phyloP scores from a whole-genome alignment of 192 early-diverging fungal species.

The Coemansia sp. region DNA sequence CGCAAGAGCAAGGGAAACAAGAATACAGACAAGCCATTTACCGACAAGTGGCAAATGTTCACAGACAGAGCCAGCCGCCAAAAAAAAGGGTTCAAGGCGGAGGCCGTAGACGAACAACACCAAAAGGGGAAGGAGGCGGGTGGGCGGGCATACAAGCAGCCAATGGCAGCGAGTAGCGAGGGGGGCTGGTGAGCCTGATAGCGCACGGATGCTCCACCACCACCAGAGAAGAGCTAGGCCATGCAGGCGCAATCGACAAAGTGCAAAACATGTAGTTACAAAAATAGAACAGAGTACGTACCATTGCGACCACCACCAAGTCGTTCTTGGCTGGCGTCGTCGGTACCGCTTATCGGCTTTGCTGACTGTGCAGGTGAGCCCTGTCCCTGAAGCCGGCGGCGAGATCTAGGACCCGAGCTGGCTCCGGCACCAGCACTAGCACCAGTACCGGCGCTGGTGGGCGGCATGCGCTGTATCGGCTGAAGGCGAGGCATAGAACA shows the following conservation, averaged over 20 bases:
- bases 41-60: neutral
- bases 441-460: neutral
- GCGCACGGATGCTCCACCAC: neutral
- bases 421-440: neutral
- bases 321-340: conserved; percentile 20
- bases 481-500: conserved; percentile 30
- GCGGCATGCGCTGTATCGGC: conserved; percentile 15
- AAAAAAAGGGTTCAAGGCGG: neutral
- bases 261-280: conserved; percentile 1
- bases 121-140: neutral
- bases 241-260: conserved; percentile 6
- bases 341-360: conserved; percentile 7
- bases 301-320: conserved; percentile 41
- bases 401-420: conserved; percentile 13
- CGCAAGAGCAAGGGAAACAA: neutral
- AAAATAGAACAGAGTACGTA: conserved; percentile 25
- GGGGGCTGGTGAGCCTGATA: conserved; percentile 8
- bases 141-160: conserved; percentile 4
- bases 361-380: conserved; percentile 5
- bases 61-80: neutral
- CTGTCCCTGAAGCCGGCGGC: conserved; percentile 19
- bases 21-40: neutral
- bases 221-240: neutral
- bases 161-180: neutral
- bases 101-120: neutral